phyloP scores from a whole-genome alignment of 169 alveolate species.

The Plasmodium blacklocki region DNA sequence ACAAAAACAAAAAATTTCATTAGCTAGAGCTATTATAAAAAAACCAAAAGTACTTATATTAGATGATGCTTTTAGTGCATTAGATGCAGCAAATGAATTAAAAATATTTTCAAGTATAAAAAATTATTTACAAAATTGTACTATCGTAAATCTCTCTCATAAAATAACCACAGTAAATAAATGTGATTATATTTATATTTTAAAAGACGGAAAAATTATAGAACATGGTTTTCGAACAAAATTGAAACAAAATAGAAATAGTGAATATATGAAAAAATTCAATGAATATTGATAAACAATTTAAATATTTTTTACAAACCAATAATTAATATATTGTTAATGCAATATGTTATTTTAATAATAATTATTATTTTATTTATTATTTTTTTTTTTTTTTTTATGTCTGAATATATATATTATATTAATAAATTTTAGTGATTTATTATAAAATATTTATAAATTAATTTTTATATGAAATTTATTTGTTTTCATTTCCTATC shows the following conservation, averaged over 20 bases:
- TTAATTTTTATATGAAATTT: no score
- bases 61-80: slow-evolving; percentile 93
- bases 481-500: no score
- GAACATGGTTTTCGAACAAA: slow-evolving; percentile 78
- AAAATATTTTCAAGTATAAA: slow-evolving; percentile 78
- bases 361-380: no score
- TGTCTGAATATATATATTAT: no score
- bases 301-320: neutral
- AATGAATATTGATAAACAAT: slow-evolving; percentile 19
- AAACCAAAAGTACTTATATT: slow-evolving; percentile 85
- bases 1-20: slow-evolving; percentile 88
- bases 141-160: slow-evolving; percentile 82
- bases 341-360: no score
- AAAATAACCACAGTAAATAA: slow-evolving; percentile 79
- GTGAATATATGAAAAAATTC: slow-evolving; percentile 69
- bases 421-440: no score
- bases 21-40: slow-evolving; percentile 86
- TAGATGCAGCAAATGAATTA: slow-evolving; percentile 82
- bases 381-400: no score
- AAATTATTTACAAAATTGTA: slow-evolving; percentile 43
- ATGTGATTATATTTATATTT: slow-evolving; percentile 78
- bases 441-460: no score
- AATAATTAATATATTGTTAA: no score
- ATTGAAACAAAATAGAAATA: slow-evolving; percentile 33
- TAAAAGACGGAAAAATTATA: slow-evolving; percentile 75